phyloP scores from a whole-genome alignment of 2,329 filamentous ascomycete species.

The Taxawa tesnikishii region DNA sequence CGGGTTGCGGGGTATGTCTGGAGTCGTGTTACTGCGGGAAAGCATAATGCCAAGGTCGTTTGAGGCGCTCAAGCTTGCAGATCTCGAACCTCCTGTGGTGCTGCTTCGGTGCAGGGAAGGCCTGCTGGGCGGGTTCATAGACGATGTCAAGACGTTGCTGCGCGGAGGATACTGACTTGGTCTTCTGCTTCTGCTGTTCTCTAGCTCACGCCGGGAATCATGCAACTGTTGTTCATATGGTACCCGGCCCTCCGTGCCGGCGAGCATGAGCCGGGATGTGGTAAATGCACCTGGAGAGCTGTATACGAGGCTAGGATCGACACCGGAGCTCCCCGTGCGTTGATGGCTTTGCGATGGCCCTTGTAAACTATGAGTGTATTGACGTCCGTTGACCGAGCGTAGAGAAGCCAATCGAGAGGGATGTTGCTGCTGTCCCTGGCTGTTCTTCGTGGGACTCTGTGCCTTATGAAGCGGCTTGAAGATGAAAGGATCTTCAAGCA shows the following conservation, averaged over 20 bases:
- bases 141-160: not conserved
- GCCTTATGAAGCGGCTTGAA: too few relatives aligned
- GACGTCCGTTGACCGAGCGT: too few relatives aligned
- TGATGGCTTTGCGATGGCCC: not conserved
- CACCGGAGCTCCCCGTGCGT: constrained; percentile 22
- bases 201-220: constrained; percentile 22
- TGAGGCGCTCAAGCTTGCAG: constrained; percentile 10
- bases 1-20: constrained; percentile 27
- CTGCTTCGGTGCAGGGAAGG: constrained; percentile 32
- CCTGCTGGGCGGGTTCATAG: not conserved
- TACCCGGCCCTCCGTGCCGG: not conserved
- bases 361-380: too few relatives aligned
- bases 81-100: constrained; percentile 24
- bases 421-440: too few relatives aligned
- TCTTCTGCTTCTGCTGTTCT: constrained; percentile 6
- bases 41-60: constrained; percentile 17
- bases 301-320: constrained; percentile 34
- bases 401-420: too few relatives aligned
- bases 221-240: constrained; percentile 25
- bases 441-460: too few relatives aligned
- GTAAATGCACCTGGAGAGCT: constrained; percentile 18
- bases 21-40: constrained; percentile 15
- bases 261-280: constrained; percentile 4
- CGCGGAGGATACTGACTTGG: not conserved
- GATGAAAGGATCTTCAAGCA: too few relatives aligned